Percentiles rank a stretch among this genome's conserved stretches.
These are phyloP conservation scores for Ilex paraguariensis DNA, from an alignment of 305 asterid genomes.

Conservation along the genomic window DNA sequence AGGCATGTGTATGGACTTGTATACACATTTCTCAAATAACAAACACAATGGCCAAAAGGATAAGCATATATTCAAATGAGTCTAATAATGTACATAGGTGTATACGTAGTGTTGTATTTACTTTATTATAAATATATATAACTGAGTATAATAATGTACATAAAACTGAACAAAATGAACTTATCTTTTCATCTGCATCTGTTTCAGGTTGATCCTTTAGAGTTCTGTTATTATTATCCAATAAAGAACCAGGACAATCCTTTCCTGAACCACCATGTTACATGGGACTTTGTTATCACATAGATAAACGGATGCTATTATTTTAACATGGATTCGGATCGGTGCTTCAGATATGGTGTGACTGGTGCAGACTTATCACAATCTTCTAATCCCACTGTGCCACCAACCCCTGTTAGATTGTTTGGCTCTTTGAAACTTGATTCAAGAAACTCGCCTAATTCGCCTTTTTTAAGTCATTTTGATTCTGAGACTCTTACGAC, in stretches of 20 bases:
- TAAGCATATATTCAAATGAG: too few relatives aligned
- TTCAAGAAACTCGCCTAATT: slow-evolving; percentile 51
- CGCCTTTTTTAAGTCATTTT: slow-evolving; percentile 47
- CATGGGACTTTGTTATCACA: slow-evolving; percentile 10
- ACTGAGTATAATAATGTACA: too few relatives aligned
- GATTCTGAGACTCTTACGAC: slow-evolving; percentile 38
- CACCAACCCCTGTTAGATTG: slow-evolving; percentile 43
- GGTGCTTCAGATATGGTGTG: slow-evolving; percentile 28
- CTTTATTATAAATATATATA: too few relatives aligned
- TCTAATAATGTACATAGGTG: too few relatives aligned
- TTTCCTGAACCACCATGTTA: slow-evolving; percentile 1
- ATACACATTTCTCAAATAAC: too few relatives aligned
- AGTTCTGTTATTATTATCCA: not conserved
- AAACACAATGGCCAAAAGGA: too few relatives aligned
- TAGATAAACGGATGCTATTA: slow-evolving; percentile 19
- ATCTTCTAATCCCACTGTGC: slow-evolving; percentile 19
- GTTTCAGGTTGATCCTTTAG: slow-evolving; percentile 2
- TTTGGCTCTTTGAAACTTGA: slow-evolving; percentile 44
- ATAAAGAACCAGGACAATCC: not conserved
- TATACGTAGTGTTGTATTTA: too few relatives aligned
- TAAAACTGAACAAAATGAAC: not conserved
- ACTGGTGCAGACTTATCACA: slow-evolving; percentile 28
- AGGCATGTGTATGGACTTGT: too few relatives aligned
- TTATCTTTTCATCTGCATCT: slow-evolving; percentile 1
- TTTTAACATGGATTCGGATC: slow-evolving; percentile 41